These are phyloP conservation scores for Lachnellula subtilissima DNA, from an alignment of 2,329 filamentous ascomycete species.

Conservation along the genomic window DNA sequence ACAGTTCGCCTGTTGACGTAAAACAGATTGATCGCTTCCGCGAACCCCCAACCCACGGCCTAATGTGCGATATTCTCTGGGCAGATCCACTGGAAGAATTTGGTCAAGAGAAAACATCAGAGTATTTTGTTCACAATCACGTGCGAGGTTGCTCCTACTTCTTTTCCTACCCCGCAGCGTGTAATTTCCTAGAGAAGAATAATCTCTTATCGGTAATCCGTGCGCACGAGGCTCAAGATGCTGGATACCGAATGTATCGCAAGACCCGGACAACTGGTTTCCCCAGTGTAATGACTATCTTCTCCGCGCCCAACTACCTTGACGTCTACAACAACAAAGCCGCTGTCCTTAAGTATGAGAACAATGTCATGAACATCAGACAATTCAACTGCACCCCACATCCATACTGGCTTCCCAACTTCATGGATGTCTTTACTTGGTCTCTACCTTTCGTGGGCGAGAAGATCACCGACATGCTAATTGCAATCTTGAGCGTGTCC, in stretches of 20 bases:
- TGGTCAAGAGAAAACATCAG: slow-evolving; percentile 95
- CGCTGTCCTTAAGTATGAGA: slow-evolving; percentile 97
- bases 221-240: slow-evolving; percentile 97
- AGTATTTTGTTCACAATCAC: slow-evolving; percentile 97
- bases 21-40: slow-evolving; percentile 89
- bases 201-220: slow-evolving; percentile 95
- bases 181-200: slow-evolving; percentile 97
- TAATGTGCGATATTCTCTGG: slow-evolving; percentile 99
- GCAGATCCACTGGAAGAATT: slow-evolving; percentile 97
- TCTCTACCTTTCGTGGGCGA: slow-evolving; percentile 97
- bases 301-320: slow-evolving; percentile 97
- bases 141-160: slow-evolving; percentile 98
- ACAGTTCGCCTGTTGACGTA: slow-evolving; percentile 4
- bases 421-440: slow-evolving; percentile 99
- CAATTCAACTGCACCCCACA: slow-evolving; percentile 99
- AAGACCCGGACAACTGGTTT: slow-evolving; percentile 98
- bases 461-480: slow-evolving; percentile 99
- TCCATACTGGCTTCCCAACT: slow-evolving; percentile 98
- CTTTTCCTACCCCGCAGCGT: slow-evolving; percentile 96
- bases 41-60: slow-evolving; percentile 90
- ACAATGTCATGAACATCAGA: slow-evolving; percentile 99
- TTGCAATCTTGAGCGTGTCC: slow-evolving; percentile 95
- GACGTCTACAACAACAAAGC: slow-evolving; percentile 99
- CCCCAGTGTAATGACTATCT: slow-evolving; percentile 99
- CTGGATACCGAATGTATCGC: slow-evolving; percentile 97